Evolutionary conservation across 2,329 filamentous ascomycete species (phyloP).

Genomic region (Botryosphaeria dothidea): DNA sequence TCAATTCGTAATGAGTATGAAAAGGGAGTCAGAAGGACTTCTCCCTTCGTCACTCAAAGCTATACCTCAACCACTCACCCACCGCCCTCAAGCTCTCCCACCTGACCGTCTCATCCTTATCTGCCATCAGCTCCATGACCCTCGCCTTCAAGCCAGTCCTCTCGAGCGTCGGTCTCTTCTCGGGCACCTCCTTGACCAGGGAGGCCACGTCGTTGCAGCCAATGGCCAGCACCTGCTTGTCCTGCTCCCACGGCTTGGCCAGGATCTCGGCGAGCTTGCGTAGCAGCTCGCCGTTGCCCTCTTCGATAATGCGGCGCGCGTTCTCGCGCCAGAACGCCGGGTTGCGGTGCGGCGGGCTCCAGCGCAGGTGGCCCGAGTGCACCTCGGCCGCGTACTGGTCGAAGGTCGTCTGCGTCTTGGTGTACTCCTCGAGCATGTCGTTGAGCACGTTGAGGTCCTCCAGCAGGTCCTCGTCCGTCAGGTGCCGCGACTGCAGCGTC

Average conservation of each 20-base stretch:
- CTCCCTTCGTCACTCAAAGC: slow-evolving; percentile 32
- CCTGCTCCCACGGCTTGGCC: slow-evolving; percentile 78
- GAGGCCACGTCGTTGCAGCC: slow-evolving; percentile 91
- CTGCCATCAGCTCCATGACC: slow-evolving; percentile 92
- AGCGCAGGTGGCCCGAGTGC: slow-evolving; percentile 81
- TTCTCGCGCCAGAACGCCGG: slow-evolving; percentile 90
- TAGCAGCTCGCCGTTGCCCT: slow-evolving; percentile 75
- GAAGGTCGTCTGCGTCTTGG: slow-evolving; percentile 66
- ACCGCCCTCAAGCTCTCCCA: slow-evolving; percentile 92
- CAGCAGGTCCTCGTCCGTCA: slow-evolving; percentile 54
- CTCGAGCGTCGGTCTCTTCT: slow-evolving; percentile 77
- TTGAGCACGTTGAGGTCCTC: slow-evolving; percentile 50
- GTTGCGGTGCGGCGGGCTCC: slow-evolving; percentile 89
- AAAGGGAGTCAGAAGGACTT: neutral
- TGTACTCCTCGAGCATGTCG: slow-evolving; percentile 81
- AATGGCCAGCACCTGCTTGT: slow-evolving; percentile 84
- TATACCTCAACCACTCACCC: slow-evolving; percentile 74
- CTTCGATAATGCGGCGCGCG: slow-evolving; percentile 80
- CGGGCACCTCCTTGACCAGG: slow-evolving; percentile 85
- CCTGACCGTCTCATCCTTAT: slow-evolving; percentile 81
- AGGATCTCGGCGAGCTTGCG: slow-evolving; percentile 85
- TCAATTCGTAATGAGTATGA: neutral
- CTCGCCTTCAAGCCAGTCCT: slow-evolving; percentile 80
- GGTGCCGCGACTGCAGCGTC: slow-evolving; percentile 56
- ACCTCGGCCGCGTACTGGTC: slow-evolving; percentile 78